These are phyloP conservation scores for Blastomyces silverae DNA, from an alignment of 2,329 filamentous ascomycete genomes.

Conservation along the genomic window DNA sequence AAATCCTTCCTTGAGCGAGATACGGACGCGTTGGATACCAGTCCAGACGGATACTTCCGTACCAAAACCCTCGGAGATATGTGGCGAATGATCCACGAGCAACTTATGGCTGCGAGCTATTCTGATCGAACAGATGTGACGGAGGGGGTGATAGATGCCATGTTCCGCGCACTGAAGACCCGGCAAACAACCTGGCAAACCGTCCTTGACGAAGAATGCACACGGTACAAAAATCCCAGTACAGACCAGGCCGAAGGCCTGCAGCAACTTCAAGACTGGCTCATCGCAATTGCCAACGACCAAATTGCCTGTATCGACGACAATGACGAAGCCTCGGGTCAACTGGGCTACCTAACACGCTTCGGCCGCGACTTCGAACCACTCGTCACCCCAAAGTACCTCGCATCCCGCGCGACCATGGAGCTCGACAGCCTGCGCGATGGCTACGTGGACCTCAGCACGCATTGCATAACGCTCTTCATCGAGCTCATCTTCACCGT, in stretches of 20 bases:
- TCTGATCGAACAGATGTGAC: slow-evolving; percentile 84
- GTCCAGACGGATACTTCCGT: slow-evolving; percentile 83
- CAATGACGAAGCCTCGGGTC: slow-evolving; percentile 60
- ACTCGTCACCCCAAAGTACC: slow-evolving; percentile 71
- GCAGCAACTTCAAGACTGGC: slow-evolving; percentile 75
- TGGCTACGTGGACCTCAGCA: slow-evolving; percentile 90
- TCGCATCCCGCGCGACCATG: slow-evolving; percentile 60
- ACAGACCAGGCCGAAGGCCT: slow-evolving; percentile 57
- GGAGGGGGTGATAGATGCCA: slow-evolving; percentile 91
- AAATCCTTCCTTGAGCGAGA: slow-evolving; percentile 73
- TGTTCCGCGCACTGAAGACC: slow-evolving; percentile 77
- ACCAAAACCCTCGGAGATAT: slow-evolving; percentile 88
- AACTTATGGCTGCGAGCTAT: slow-evolving; percentile 75
- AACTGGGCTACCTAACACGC: slow-evolving; percentile 73
- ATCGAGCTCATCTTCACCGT: slow-evolving; percentile 80
- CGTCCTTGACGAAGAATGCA: slow-evolving; percentile 78
- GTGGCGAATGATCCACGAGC: slow-evolving; percentile 96
- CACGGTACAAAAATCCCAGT: slow-evolving; percentile 57
- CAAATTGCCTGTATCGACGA: slow-evolving; percentile 98
- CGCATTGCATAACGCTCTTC: slow-evolving; percentile 84
- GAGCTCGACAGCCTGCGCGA: slow-evolving; percentile 74
- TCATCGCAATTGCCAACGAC: slow-evolving; percentile 94
- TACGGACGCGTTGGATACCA: slow-evolving; percentile 73
- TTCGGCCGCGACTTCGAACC: slow-evolving; percentile 79
- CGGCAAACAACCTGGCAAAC: slow-evolving; percentile 82